These are phyloP conservation scores for Alternaria ethzedia DNA, from an alignment of 2,329 filamentous ascomycete species.

Conservation along the genomic window DNA sequence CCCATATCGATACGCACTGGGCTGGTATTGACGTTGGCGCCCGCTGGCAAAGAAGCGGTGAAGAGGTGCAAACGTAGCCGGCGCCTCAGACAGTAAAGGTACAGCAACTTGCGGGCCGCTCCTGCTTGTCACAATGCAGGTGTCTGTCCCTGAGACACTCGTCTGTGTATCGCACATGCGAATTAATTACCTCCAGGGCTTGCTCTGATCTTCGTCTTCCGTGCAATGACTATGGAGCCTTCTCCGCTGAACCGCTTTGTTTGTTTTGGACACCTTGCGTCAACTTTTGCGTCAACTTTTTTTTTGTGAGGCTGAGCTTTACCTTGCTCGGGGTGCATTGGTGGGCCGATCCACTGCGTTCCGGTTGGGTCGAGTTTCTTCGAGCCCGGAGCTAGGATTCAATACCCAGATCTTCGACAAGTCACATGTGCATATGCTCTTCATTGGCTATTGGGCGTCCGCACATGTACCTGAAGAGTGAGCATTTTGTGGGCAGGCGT, in stretches of 20 bases:
- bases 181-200: neutral
- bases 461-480: constrained; percentile 6
- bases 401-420: constrained; percentile 27
- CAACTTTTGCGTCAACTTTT: constrained; percentile 7
- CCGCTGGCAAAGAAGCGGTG: constrained; percentile 45
- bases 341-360: constrained; percentile 25
- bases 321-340: constrained; percentile 21
- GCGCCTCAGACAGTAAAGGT: constrained; percentile 27
- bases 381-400: neutral
- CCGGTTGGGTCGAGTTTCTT: constrained; percentile 28
- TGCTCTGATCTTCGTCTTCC: neutral
- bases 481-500: constrained; percentile 19
- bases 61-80: constrained; percentile 36
- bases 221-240: neutral
- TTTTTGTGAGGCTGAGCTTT: constrained; percentile 20
- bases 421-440: constrained; percentile 15
- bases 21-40: constrained; percentile 22
- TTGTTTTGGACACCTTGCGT: neutral
- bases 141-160: constrained; percentile 17
- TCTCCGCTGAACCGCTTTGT: neutral
- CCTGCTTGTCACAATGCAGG: constrained; percentile 32
- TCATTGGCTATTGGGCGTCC: constrained; percentile 24
- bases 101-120: constrained; percentile 32
- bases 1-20: constrained; percentile 39
- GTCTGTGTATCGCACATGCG: constrained; percentile 15